Evolutionary conservation across 2,329 filamentous ascomycete genomes (phyloP).

Genomic region (Colletotrichum costaricense): DNA sequence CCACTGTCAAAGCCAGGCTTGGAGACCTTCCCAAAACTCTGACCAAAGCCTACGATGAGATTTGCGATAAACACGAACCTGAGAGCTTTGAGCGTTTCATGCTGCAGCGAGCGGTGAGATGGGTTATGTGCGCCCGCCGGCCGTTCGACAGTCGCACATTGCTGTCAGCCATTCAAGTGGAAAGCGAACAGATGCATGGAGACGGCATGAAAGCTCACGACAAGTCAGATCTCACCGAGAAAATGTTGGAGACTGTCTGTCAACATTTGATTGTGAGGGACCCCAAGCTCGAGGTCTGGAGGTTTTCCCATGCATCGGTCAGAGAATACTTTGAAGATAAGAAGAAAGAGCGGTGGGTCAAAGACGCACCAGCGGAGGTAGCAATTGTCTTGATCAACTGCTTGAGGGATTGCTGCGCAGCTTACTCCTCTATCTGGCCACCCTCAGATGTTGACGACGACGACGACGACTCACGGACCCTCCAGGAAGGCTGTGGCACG

Average conservation of each 20-base stretch:
- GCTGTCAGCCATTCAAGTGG: neutral
- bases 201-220: neutral
- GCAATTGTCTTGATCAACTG: neutral
- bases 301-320: neutral
- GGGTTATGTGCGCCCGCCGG: neutral
- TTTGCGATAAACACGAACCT: neutral
- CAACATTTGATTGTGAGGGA: neutral
- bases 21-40: neutral
- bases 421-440: neutral
- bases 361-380: neutral
- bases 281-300: neutral
- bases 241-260: neutral
- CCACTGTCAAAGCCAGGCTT: accelerated
- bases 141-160: neutral
- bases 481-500: too few species aligned
- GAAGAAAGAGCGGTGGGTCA: neutral
- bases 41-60: neutral
- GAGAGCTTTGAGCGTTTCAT: neutral
- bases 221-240: neutral
- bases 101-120: neutral
- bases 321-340: neutral
- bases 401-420: neutral
- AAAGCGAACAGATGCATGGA: neutral
- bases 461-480: too few species aligned
- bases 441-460: neutral